Evolutionary conservation across 2,329 filamentous ascomycete species (phyloP).

Genomic region (Neofusicoccum laricinum): DNA sequence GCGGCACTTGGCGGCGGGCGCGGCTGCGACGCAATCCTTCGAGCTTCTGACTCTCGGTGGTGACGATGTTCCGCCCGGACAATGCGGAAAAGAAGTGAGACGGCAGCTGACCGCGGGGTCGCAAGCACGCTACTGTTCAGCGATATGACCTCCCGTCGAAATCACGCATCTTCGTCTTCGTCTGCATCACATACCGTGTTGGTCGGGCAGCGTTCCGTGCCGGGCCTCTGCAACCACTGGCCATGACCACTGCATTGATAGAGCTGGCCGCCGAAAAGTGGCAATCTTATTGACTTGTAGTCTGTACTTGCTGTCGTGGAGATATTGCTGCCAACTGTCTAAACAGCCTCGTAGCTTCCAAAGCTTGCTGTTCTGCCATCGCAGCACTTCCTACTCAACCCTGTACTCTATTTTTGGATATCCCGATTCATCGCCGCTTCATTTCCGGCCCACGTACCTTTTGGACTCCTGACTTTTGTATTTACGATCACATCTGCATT

Average conservation of each 20-base stretch:
- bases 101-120: not conserved
- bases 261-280: not conserved
- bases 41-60: conserved; percentile 12
- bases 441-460: conserved; percentile 8
- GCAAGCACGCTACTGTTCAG: not conserved
- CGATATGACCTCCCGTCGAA: not conserved
- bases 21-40: conserved; percentile 13
- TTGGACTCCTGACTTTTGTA: conserved; percentile 8
- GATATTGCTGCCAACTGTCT: not conserved
- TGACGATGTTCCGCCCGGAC: conserved; percentile 13
- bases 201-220: not conserved
- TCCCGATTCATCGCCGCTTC: not conserved
- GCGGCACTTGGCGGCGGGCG: conserved; percentile 8
- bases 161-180: not conserved
- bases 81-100: not conserved
- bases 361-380: not conserved
- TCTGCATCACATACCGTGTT: not conserved
- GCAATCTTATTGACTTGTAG: too few relatives aligned
- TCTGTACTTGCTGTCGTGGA: not conserved
- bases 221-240: not conserved
- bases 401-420: conserved; percentile 11
- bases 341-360: too few relatives aligned
- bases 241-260: not conserved
- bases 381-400: not conserved
- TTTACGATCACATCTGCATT: not conserved